Percentiles rank a stretch among this genome's conserved stretches.
These are phyloP conservation scores for Meredithiella fracta DNA, from an alignment of 2,329 filamentous ascomycete species.

Conservation along the genomic window DNA sequence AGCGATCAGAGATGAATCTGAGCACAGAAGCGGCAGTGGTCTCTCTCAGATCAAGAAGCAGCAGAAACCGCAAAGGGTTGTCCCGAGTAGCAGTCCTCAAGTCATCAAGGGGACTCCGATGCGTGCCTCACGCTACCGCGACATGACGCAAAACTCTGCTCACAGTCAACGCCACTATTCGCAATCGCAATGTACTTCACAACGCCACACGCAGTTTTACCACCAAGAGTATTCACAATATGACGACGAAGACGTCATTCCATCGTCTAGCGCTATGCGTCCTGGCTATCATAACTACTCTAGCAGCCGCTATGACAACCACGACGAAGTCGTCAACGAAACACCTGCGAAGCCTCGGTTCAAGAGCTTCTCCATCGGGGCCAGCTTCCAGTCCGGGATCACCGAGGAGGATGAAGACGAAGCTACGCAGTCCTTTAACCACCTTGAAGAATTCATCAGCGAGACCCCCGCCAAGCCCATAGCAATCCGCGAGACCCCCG, in stretches of 20 bases:
- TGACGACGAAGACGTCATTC: slow-evolving; percentile 20
- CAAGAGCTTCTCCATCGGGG: neutral
- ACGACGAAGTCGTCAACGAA: slow-evolving; percentile 2
- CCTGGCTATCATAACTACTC: slow-evolving; percentile 5
- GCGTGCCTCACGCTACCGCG: slow-evolving; percentile 28
- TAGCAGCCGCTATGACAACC: neutral
- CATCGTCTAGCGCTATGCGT: slow-evolving; percentile 22
- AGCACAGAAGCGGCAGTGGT: slow-evolving; percentile 37
- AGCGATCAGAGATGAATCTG: slow-evolving; percentile 48
- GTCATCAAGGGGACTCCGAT: slow-evolving; percentile 40
- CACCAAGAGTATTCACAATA: slow-evolving; percentile 3
- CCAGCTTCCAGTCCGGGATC: neutral
- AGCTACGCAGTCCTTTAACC: neutral
- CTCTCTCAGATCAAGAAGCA: slow-evolving; percentile 32
- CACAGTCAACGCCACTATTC: neutral
- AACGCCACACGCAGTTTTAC: slow-evolving; percentile 2
- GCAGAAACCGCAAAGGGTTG: slow-evolving; percentile 32
- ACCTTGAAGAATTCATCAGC: neutral
- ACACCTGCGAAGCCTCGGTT: slow-evolving; percentile 10
- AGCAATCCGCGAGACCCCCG: slow-evolving; percentile 1
- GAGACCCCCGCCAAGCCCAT: slow-evolving; percentile 7
- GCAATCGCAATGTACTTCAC: neutral
- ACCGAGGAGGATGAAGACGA: slow-evolving; percentile 6
- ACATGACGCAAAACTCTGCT: slow-evolving; percentile 2
- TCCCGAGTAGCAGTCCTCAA: slow-evolving; percentile 25